Base-by-base conservation (phyloP, 2,329 filamentous ascomycete species). In the Verticillium dahliae region DNA sequence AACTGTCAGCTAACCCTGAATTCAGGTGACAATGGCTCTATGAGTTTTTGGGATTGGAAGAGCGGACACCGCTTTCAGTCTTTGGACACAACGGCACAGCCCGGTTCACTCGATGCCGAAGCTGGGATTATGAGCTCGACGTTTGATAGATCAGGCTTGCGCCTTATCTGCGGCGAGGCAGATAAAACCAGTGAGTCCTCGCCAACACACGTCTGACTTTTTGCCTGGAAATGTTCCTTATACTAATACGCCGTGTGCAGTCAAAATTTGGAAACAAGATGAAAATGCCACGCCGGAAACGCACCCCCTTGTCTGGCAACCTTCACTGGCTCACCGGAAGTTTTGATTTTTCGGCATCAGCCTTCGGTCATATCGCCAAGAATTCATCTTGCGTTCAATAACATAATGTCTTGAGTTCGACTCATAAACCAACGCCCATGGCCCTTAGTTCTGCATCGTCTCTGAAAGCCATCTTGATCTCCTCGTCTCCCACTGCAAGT, bases 11-110 rank as follows among this genome's bases (percentile, higher is more conserved):
- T 45, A 14, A 58, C n/a, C 6, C 11, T 15, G 18, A 1, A 15
- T 4, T 15, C 58, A 79, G 77, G 89, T 56, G 95, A 99, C 71
- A 97, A 99, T 69, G 95, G 96, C 50, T 96, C 91, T 39, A 95
- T 98, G 81, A 91, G 87, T 67, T 99, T 99, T 80, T 99, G 93
- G 90, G 96, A 99, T 74, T 99, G 95, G 95, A 98, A 98, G 78
- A 90, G 92, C 0, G 95, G 96, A 0, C 87, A 99, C 73, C 85
- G 90, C 57, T 99, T 95, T 79, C 95, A 99, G 76, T 85, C 87
- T 9, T 83, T 94, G 13, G 93, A 99, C 68, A 96, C 91, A 3
- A 91, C 91, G 7, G 95, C 95, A 0, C 95, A 99, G 74, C 95
- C 95, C 0, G 95, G 95, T 58, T 96, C 91, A 18, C 79, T 99